These are phyloP conservation scores for Candida sanyaensis DNA, from an alignment of 1,139 yeast genomes.

Conservation along the genomic window DNA sequence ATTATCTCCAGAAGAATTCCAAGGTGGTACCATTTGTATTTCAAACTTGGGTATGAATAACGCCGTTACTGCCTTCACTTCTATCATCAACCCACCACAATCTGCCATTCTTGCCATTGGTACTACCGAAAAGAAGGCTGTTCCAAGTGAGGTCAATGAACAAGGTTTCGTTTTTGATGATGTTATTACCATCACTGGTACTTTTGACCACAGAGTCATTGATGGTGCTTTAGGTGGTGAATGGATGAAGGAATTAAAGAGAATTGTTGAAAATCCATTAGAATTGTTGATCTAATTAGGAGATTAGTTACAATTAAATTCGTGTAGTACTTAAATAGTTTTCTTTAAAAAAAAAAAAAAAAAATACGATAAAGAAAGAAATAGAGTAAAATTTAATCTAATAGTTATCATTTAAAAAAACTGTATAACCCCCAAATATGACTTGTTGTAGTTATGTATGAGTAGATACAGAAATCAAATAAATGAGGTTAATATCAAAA, in stretches of 20 bases:
- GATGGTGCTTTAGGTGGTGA: constrained; percentile 99
- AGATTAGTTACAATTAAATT: background rate
- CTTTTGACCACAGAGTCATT: constrained; percentile 95
- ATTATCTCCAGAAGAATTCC: constrained; percentile 93
- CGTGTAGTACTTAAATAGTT: background rate
- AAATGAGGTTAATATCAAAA: too few species aligned
- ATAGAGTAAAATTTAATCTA: too few species aligned
- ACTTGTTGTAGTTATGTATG: too few species aligned
- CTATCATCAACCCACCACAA: constrained; percentile 98
- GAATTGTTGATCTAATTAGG: constrained; percentile 72
- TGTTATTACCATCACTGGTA: constrained; percentile 88
- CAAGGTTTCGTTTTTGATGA: constrained; percentile 92
- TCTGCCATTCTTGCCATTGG: constrained; percentile 92
- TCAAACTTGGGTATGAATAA: constrained; percentile 98
- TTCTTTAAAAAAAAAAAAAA: background rate
- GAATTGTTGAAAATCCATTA: constrained; percentile 91
- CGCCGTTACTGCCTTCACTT: constrained; percentile 90
- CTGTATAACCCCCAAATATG: too few species aligned
- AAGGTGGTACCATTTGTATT: constrained; percentile 98
- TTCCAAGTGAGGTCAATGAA: constrained; percentile 89
- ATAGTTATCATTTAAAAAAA: too few species aligned
- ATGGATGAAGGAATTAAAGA: constrained; percentile 90
- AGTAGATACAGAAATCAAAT: too few species aligned
- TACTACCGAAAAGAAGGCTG: constrained; percentile 88
- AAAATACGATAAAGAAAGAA: background rate